Evolutionary conservation across 208 protist species (phyloP).

Genomic region (Leishmania tropica): DNA sequence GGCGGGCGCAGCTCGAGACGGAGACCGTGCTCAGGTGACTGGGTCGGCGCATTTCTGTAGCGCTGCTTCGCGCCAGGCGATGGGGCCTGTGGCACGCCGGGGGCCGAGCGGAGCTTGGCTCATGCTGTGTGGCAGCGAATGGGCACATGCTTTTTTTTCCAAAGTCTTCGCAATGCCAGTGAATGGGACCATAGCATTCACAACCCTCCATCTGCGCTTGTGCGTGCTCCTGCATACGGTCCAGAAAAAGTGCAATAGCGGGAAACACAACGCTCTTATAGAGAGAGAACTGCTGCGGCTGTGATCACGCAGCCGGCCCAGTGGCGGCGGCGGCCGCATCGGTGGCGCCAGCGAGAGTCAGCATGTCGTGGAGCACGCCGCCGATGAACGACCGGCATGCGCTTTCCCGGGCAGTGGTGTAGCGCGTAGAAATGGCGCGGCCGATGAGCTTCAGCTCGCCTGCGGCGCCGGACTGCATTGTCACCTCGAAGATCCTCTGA

Average conservation of each 20-base stretch:
- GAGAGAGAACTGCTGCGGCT: neutral
- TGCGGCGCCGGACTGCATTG: conserved; percentile 41
- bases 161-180: neutral
- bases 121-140: neutral
- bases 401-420: conserved; percentile 70
- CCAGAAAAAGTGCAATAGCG: neutral
- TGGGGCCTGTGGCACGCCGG: neutral
- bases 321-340: neutral
- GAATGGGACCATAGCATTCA: neutral
- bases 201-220: neutral
- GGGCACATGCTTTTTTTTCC: neutral
- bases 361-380: conserved; percentile 56
- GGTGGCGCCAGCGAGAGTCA: conserved; percentile 5
- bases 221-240: neutral
- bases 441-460: conserved; percentile 50
- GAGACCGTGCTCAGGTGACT: neutral
- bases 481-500: conserved; percentile 77
- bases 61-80: neutral
- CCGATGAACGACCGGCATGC: conserved; percentile 69
- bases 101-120: neutral
- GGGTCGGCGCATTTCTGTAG: neutral
- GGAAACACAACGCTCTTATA: neutral
- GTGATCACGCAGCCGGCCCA: neutral
- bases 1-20: neutral
- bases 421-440: conserved; percentile 55